Conservation (phyloP, 495 filamentous ascomycete genomes). For the Lichenothelia convexa region DNA sequence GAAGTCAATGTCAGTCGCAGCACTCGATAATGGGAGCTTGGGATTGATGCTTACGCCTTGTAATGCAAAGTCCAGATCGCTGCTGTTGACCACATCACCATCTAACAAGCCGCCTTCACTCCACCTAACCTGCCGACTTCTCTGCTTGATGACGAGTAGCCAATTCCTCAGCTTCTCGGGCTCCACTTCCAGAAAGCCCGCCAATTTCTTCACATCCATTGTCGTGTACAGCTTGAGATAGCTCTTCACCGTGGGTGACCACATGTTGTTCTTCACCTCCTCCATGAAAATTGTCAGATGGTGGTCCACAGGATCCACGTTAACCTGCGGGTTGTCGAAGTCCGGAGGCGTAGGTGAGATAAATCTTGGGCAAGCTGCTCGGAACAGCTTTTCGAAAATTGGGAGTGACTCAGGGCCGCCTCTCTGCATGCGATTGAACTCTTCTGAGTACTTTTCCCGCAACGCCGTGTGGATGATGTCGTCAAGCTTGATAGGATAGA, state of each 20-base stretch:
- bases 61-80: conserved; percentile 90
- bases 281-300: conserved; percentile 97
- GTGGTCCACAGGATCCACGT: conserved; percentile 94
- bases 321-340: conserved; percentile 85
- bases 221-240: conserved; percentile 99
- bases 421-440: conserved; percentile 85
- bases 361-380: conserved; percentile 91
- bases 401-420: conserved; percentile 88
- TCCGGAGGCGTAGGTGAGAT: conserved; percentile 94
- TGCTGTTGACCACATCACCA: conserved; percentile 75
- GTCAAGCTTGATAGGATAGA: conserved; percentile 88
- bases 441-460: conserved; percentile 95
- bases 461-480: conserved; percentile 98
- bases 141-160: conserved; percentile 94
- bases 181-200: conserved; percentile 87
- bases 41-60: conserved; percentile 47
- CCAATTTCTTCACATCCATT: conserved; percentile 96
- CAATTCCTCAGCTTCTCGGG: conserved; percentile 79
- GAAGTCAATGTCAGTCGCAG: conserved; percentile 5
- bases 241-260: conserved; percentile 83
- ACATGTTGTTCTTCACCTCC: conserved; percentile 94
- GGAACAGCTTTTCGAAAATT: conserved; percentile 94
- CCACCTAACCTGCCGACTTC: conserved; percentile 91
- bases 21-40: conserved; percentile 13
- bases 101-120: conserved; percentile 76